phyloP scores from a whole-genome alignment of 2,329 filamentous ascomycete species.

The Stagonosporopsis chrysanthemi region DNA sequence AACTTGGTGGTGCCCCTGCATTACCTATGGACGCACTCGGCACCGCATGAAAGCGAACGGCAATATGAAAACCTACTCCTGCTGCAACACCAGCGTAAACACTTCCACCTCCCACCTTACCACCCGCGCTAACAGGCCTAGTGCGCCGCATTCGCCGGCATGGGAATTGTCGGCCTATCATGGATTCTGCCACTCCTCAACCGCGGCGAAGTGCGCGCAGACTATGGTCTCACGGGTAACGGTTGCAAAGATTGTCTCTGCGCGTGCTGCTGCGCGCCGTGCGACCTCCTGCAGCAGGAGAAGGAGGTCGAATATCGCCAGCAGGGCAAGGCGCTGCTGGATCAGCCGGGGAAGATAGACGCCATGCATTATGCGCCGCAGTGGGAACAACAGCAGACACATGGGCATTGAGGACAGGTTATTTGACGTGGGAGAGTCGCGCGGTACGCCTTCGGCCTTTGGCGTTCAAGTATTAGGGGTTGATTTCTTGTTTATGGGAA shows the following conservation, averaged over 20 bases:
- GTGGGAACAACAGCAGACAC: slow-evolving; percentile 22
- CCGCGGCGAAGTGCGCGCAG: slow-evolving; percentile 42
- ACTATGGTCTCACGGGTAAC: slow-evolving; percentile 43
- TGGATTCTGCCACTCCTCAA: slow-evolving; percentile 45
- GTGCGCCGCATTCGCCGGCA: slow-evolving; percentile 38
- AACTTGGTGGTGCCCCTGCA: slow-evolving; percentile 45
- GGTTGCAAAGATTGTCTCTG: slow-evolving; percentile 45
- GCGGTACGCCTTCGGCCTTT: not conserved
- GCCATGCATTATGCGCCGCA: slow-evolving; percentile 38
- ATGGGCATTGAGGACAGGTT: not conserved
- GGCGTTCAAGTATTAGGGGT: not conserved
- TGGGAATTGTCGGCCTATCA: slow-evolving; percentile 34
- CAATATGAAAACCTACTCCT: slow-evolving; percentile 38
- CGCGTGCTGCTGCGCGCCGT: slow-evolving; percentile 45
- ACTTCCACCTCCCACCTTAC: not conserved
- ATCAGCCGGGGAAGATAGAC: slow-evolving; percentile 32
- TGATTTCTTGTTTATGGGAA: not conserved
- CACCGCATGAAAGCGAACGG: slow-evolving; percentile 40
- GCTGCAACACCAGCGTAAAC: slow-evolving; percentile 38
- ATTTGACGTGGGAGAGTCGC: no score
- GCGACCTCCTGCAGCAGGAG: slow-evolving; percentile 45
- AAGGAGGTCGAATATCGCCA: slow-evolving; percentile 40
- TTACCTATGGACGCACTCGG: slow-evolving; percentile 41
- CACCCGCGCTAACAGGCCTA: slow-evolving; percentile 20
- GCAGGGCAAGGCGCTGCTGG: slow-evolving; percentile 20